Conservation (phyloP, 345 rosid species). For the Cochlearia excelsa region DNA sequence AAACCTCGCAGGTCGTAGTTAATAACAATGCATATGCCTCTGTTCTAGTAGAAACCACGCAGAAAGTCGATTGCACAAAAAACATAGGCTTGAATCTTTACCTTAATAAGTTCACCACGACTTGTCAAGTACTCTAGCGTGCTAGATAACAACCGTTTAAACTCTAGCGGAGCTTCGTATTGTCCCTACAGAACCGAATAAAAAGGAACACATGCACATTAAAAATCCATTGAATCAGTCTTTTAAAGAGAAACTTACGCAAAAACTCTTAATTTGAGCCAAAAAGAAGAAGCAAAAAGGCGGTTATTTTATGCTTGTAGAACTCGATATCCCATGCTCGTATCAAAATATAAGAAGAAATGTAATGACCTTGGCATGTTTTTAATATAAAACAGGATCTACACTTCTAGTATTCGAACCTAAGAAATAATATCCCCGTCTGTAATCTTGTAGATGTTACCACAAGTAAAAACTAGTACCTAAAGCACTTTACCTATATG, state of each 20-base stretch:
- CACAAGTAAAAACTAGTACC: background rate
- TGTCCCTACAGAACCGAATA: constrained; percentile 59
- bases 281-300: background rate
- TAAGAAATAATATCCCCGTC: background rate
- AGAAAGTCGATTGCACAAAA: background rate
- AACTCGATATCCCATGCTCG: constrained; percentile 15
- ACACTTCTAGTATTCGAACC: constrained; percentile 1
- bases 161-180: constrained; percentile 90
- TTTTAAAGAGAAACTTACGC: background rate
- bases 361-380: no score
- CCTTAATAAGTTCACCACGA: constrained; percentile 80
- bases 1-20: constrained; percentile 3
- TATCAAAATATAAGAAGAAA: background rate
- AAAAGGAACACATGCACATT: background rate
- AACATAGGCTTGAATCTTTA: constrained; percentile 27
- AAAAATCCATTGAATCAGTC: background rate
- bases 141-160: constrained; percentile 75
- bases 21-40: constrained; percentile 7
- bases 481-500: background rate
- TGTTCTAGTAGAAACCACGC: constrained; percentile 8
- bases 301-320: background rate
- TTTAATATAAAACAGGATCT: background rate
- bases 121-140: constrained; percentile 73
- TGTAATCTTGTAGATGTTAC: background rate
- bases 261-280: background rate